Evolutionary conservation across 176 grass and related monocot genomes (phyloP), one percentile per base, ranked within the genome.

Genomic region (Bothriochloa decipiens): DNA sequence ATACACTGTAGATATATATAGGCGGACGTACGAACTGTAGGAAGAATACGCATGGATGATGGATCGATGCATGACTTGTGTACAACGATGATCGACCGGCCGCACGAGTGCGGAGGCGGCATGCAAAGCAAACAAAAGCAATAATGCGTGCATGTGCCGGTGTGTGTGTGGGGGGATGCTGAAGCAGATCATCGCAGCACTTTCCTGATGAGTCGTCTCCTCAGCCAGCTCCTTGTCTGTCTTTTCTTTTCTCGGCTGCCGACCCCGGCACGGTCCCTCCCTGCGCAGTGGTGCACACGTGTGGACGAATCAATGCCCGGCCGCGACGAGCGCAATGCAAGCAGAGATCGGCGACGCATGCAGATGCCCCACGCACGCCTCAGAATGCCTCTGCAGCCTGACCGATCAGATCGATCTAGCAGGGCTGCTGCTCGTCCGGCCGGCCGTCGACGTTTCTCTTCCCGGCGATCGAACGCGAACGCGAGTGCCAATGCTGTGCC

Each of bases 401-500:
- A 70, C 71, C 68, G 50, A 62, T 83, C 81, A 40, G 65, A 81
- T 50, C 43, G 12, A 46, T 46, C 43, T n/a, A 46, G 12, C 11
- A 46, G 43, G 43, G 43, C 12, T 1, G 42, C 42, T 45, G 42
- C 42, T 45, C 10, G 42, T 45, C 42, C 43, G 43, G 70, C 13
- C 72, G 43, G 55, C 11, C 23, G 11, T 1, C 41, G 8, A 0
- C 23, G 26, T 82, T 64, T 78, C 37, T n/a, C 55, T 63, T 63
- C 52, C 35, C 0, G 35, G 55, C 22, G 11, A 47, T 50, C 14
- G 47, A 16, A 50, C 47, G 15, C 47, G 47, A 16, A 16, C 47
- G 14, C 47, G 47, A 50, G 17, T 18, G 50, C 32, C 45, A 36
- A 36, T 4, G 35, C 35, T 36, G 35, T 36, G 35, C 33, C 33